A percentile compares a stretch with the other conserved stretches of the same genome.
phyloP scores from a whole-genome alignment of 352 stramenopile species.

The Phytopythium sindhum region DNA sequence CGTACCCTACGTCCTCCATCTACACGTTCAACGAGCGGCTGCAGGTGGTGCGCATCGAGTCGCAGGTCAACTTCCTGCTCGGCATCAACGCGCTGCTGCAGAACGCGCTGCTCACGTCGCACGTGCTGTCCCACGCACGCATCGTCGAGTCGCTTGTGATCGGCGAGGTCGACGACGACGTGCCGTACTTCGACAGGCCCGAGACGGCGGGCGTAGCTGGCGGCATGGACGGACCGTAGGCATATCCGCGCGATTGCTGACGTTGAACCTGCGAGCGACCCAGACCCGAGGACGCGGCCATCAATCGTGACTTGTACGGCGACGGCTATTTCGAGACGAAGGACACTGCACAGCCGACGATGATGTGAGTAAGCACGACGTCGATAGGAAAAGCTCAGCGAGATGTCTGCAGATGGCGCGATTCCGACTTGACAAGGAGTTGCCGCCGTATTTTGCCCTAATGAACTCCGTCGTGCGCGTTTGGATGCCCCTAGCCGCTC shows the following conservation, averaged over 20 bases:
- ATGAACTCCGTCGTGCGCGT: no score
- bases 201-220: background rate
- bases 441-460: no score
- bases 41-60: slow-evolving; percentile 36
- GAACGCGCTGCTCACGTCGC: slow-evolving; percentile 19
- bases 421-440: no score
- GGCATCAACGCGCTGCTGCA: slow-evolving; percentile 33
- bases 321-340: background rate
- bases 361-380: background rate
- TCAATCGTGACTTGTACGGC: background rate
- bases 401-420: no score
- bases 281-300: no score
- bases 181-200: slow-evolving; percentile 8
- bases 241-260: background rate
- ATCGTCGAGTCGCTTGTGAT: slow-evolving; percentile 30
- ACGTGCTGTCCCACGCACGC: slow-evolving; percentile 20
- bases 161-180: slow-evolving; percentile 21
- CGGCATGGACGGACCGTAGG: background rate
- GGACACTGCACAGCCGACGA: background rate
- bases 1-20: slow-evolving; percentile 32
- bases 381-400: no score
- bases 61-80: slow-evolving; percentile 38
- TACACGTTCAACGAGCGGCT: slow-evolving; percentile 44
- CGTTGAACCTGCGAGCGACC: background rate
- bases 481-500: no score